Conservation (phyloP, 306 rosid genomes). For the Cucumis cinereus region DNA sequence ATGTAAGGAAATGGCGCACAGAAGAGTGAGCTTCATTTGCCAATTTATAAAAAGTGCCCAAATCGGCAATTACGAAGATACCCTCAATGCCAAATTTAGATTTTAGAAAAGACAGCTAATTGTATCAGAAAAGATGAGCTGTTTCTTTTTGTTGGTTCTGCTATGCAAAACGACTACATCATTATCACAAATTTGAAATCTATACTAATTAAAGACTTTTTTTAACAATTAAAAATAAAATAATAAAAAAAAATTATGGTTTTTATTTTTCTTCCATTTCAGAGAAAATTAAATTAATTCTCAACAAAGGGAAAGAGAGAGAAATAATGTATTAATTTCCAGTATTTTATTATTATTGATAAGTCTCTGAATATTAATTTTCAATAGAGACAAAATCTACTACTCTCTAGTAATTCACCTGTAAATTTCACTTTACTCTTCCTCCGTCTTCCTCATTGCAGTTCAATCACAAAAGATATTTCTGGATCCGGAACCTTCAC, state of each 20-base stretch:
- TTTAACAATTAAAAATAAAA: not conserved
- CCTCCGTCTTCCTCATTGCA: not conserved
- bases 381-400: not conserved
- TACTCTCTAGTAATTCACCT: not conserved
- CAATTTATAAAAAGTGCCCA: conserved; percentile 18
- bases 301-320: not conserved
- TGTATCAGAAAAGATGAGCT: conserved; percentile 13
- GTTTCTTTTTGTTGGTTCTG: conserved; percentile 21
- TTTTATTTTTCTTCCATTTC: not conserved
- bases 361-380: not conserved
- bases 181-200: not conserved
- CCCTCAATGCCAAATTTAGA: conserved; percentile 19
- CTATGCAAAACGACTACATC: conserved; percentile 4
- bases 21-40: not conserved
- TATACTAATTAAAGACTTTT: not conserved
- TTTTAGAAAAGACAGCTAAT: conserved; percentile 26
- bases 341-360: not conserved
- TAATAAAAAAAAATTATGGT: not conserved
- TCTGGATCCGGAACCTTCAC: not conserved
- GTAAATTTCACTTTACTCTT: conserved; percentile 1
- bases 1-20: not conserved
- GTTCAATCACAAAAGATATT: not conserved
- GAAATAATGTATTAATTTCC: not conserved
- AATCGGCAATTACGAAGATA: conserved; percentile 15
- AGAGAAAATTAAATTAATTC: not conserved